phyloP scores from a whole-genome alignment of 2,329 filamentous ascomycete genomes.

The Colletotrichum sp. region DNA sequence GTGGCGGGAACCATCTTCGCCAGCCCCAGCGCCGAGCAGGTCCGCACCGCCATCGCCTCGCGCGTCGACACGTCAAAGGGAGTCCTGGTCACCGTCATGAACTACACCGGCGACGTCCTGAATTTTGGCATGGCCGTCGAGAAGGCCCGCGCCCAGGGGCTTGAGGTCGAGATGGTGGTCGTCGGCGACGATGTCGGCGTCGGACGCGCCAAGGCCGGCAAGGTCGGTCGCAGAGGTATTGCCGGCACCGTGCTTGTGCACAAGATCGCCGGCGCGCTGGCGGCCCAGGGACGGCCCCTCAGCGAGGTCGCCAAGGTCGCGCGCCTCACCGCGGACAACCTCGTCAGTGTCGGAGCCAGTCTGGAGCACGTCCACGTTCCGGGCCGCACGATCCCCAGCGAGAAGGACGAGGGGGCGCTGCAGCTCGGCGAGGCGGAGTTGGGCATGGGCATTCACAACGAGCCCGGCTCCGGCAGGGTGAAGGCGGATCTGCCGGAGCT shows the following conservation, averaged over 20 bases:
- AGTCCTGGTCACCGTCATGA: conserved; percentile 92
- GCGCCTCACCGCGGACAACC: conserved; percentile 72
- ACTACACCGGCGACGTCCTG: conserved; percentile 88
- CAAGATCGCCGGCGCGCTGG: conserved; percentile 86
- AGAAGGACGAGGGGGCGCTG: conserved; percentile 60
- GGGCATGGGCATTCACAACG: conserved; percentile 83
- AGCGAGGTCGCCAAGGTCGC: conserved; percentile 77
- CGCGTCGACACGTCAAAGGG: conserved; percentile 75
- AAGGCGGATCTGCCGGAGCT: conserved; percentile 58
- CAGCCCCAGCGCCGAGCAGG: conserved; percentile 77
- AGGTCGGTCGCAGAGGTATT: conserved; percentile 89
- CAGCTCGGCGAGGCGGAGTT: conserved; percentile 63
- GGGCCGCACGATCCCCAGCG: conserved; percentile 60
- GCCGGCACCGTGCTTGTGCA: conserved; percentile 91
- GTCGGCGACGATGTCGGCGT: conserved; percentile 94
- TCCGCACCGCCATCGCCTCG: conserved; percentile 60
- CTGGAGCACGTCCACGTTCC: conserved; percentile 94
- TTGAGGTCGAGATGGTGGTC: conserved; percentile 85
- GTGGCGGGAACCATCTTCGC: conserved; percentile 87
- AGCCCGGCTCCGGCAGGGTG: conserved; percentile 60
- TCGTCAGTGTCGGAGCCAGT: conserved; percentile 85
- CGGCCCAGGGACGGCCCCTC: conserved; percentile 70
- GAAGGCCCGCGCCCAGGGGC: conserved; percentile 82
- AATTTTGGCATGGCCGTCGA: conserved; percentile 95
- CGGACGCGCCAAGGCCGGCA: conserved; percentile 80